Evolutionary conservation across 2,329 filamentous ascomycete genomes (phyloP), one percentile per base, ranked within the genome.

Genomic region (Dactylellina haptotyla): DNA sequence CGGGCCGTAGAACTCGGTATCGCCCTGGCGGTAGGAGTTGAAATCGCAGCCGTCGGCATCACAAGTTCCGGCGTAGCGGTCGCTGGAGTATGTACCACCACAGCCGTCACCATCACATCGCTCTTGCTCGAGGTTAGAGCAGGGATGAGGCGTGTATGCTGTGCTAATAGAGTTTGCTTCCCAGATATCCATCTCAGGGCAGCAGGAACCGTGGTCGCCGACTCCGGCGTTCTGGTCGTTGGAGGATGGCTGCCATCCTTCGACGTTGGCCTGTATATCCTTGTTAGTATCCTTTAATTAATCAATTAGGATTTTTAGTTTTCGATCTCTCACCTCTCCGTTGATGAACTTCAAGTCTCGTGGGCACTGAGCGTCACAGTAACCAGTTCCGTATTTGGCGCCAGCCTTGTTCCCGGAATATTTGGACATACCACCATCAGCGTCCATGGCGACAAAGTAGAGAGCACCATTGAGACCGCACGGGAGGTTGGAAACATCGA

Each of bases 401-500:
- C 83, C 83, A 26, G 82, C 82, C 76, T 81, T 82, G 81, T 84
- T 88, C 79, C 80, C 81, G 1, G 81, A 67, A 80, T 84, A 86
- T 79, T 83, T 84, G 79, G 80, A 77, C 76, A 82, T 78, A 51
- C 86, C 86, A 76, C 86, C 86, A 75, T 88, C 86, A 16, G 81
- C 80, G 39, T 87, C 85, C 87, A 88, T 88, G 76, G 84, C 83
- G 48, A 86, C 84, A 63, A 88, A 86, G 82, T 91, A 90, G 48
- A 91, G 82, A 51, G 89, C 89, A 62, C 89, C 89, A 80, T 91
- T 91, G 70, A 91, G 81, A 67, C 89, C 89, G 78, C 89, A 91
- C 70, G 86, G 85, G n/a, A 90, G 82, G 76, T 85, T 84, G 30
- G 88, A 89, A 43, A 90, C 86, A 78, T 91, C 89, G n/a, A 90